Evolutionary conservation across 306 rosid genomes (phyloP), one percentile per base, ranked within the genome.

Genomic region (Begonia masoniana): DNA sequence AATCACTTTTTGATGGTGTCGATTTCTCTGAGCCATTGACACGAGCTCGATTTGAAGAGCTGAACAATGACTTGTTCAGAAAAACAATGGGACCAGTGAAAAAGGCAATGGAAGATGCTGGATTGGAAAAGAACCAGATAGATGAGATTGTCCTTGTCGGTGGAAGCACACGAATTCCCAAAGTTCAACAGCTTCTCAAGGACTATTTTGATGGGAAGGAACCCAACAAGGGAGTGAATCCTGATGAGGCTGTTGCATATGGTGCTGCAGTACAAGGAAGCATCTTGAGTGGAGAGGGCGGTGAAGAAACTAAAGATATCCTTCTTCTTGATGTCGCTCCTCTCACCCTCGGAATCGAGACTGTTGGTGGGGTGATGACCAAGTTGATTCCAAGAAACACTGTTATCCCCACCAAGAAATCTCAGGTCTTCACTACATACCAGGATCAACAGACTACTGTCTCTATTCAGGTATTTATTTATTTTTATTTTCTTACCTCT

Each of bases 191-290:
- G 68, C 95, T 89, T 50, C 82, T 89, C 35, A 85, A 82, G 75
- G 97, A 82, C 42, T 89, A 82, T 79, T 89, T 89, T 1, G 95
- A 89, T 6, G 97, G 97, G 39, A 89, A 89, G 67, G 97, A 89
- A 62, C 97, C 97, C 53, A 89, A 85, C 87, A 89, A 89, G 83
- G 97, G 95, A 74, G 97, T 89, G 61, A 89, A 89, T 77, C 97
- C 95, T 1, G 97, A 89, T 53, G 97, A 89, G 70, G 94, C 97
- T 23, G 97, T 85, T 74, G 97, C 97, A 54, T 89, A 70, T 62
- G 97, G 94, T 78, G 97, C 97, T 54, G 95, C 97, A 5, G 95
- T 85, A 9, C 97, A 89, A 77, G 99, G 96, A 83, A 81, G 95
- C 58, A 92, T 92, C 60, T 74, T 92, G 80, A 92, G 99, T 50